These are phyloP conservation scores for Sordariomycetes sp. DNA, from an alignment of 2,329 filamentous ascomycete genomes.

Conservation along the genomic window DNA sequence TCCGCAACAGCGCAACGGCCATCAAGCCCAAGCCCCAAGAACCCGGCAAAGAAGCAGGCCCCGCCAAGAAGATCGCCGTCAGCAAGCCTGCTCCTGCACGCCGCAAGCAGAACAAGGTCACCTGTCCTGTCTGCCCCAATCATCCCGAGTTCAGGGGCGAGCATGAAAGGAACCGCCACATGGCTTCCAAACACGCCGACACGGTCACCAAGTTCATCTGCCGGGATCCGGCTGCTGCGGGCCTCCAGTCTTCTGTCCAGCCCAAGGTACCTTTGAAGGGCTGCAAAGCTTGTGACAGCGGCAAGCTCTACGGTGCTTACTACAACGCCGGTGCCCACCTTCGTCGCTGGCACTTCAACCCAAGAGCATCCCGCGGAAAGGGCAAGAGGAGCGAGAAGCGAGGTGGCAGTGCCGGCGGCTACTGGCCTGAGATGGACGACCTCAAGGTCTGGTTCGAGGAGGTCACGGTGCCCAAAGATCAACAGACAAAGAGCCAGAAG, in stretches of 20 bases:
- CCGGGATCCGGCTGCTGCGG: constrained; percentile 37
- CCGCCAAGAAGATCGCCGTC: constrained; percentile 12
- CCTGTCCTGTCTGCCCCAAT: constrained; percentile 61
- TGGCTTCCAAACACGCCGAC: constrained; percentile 52
- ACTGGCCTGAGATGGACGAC: constrained; percentile 46
- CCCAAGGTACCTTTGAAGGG: constrained; percentile 59
- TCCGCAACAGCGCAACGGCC: constrained; percentile 28
- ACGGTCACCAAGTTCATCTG: constrained; percentile 49
- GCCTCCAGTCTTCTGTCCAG: constrained; percentile 31
- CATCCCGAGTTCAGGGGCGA: constrained; percentile 78
- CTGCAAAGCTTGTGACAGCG: constrained; percentile 72
- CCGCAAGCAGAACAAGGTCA: constrained; percentile 62
- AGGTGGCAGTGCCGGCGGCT: constrained; percentile 43
- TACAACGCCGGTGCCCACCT: constrained; percentile 94
- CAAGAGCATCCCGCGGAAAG: constrained; percentile 38
- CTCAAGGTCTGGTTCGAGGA: constrained; percentile 53
- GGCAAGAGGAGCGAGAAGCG: constrained; percentile 35
- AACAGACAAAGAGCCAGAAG: too few relatives aligned
- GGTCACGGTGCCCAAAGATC: constrained; percentile 32
- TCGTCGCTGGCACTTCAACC: constrained; percentile 79
- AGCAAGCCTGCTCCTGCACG: constrained; percentile 41
- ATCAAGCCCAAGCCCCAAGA: constrained; percentile 28
- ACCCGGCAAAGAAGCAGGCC: constrained; percentile 1
- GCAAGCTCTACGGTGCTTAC: constrained; percentile 80
- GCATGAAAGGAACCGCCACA: constrained; percentile 68